Evolutionary conservation across 164 flowering plant genomes (phyloP).

Genomic region (Vitis rotundifolia): DNA sequence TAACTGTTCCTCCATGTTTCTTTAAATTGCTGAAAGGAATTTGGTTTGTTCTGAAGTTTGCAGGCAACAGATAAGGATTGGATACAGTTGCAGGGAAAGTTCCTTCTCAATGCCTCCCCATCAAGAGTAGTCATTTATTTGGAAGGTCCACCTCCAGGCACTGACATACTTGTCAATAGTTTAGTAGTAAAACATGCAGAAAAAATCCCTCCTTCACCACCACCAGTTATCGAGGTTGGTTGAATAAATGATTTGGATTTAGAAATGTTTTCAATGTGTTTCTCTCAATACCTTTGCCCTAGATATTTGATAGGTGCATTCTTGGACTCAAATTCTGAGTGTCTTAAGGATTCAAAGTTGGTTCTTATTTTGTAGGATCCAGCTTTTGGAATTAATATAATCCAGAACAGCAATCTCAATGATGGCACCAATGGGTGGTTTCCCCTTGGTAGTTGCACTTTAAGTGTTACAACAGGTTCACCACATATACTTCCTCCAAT

Average conservation of each 20-base stretch:
- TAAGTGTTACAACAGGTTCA: constrained; percentile 65
- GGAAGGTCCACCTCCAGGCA: constrained; percentile 97
- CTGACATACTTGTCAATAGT: constrained; percentile 86
- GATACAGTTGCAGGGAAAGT: constrained; percentile 81
- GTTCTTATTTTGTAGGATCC: constrained; percentile 46
- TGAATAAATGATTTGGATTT: background rate
- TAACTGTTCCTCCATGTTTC: background rate
- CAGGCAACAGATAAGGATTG: constrained; percentile 93
- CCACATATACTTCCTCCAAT: constrained; percentile 83
- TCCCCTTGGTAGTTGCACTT: constrained; percentile 80
- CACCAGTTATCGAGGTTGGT: constrained; percentile 77
- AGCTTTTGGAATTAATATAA: constrained; percentile 69
- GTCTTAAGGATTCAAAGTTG: background rate
- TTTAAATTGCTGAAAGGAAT: constrained; percentile 1
- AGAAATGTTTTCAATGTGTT: background rate
- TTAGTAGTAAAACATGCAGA: constrained; percentile 75
- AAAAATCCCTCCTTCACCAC: constrained; percentile 72
- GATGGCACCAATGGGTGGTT: constrained; percentile 81
- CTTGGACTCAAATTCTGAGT: background rate
- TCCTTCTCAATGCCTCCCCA: constrained; percentile 78
- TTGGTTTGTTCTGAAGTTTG: constrained; percentile 36
- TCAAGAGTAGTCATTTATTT: constrained; percentile 67
- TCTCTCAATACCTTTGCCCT: background rate
- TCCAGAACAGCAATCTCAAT: constrained; percentile 66
- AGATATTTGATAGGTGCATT: background rate